These are phyloP conservation scores for Chaetomiaceae sp. DNA, from an alignment of 2,329 filamentous ascomycete species.

Conservation along the genomic window DNA sequence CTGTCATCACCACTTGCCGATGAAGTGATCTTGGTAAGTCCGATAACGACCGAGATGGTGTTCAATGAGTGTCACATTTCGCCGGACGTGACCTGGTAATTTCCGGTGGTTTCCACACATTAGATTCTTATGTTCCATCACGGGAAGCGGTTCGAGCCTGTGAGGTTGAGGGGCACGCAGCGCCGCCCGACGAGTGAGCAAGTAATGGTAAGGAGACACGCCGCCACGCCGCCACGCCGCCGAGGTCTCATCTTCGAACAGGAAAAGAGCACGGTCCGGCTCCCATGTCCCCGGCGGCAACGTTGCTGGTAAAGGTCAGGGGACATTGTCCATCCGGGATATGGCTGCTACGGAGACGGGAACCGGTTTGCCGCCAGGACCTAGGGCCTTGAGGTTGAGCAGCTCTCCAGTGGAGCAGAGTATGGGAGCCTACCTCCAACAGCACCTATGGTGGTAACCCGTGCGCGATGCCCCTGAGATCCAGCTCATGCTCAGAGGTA, in stretches of 20 bases:
- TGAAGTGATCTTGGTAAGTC: neutral
- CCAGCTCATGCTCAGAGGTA: neutral
- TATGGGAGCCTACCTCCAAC: too few species aligned
- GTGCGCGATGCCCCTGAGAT: neutral
- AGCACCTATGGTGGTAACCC: neutral
- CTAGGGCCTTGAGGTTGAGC: neutral
- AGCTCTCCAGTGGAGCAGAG: too few species aligned
- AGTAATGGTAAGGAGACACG: neutral
- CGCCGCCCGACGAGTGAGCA: neutral
- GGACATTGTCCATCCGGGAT: neutral
- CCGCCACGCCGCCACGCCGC: too few species aligned
- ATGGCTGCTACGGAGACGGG: neutral
- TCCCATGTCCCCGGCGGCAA: neutral
- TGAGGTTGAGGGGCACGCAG: neutral
- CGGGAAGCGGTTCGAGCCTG: neutral
- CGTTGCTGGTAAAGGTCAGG: conserved; percentile 8
- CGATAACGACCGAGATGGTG: conserved; percentile 5
- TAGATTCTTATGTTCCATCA: neutral
- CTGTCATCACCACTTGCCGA: neutral
- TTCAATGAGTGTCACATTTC: neutral
- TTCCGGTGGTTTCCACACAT: neutral
- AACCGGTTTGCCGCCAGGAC: neutral
- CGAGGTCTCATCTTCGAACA: neutral
- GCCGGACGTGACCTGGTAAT: neutral
- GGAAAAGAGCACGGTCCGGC: neutral